A percentile compares a stretch with the other conserved stretches of the same genome.
phyloP scores from a whole-genome alignment of 371 early-diverging fungal species.

The Syncephalastrum racemosum region DNA sequence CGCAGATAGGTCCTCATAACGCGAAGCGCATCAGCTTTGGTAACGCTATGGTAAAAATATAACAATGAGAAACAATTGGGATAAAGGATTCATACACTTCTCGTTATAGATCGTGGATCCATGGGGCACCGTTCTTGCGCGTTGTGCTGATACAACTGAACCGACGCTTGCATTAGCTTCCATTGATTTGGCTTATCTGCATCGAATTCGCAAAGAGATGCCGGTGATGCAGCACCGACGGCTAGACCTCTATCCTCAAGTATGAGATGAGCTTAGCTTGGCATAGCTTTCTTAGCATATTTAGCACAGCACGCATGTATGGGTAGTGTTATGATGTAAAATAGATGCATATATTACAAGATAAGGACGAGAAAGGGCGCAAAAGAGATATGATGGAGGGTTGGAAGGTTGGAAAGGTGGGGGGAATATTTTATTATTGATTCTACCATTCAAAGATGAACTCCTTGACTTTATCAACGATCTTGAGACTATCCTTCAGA shows the following conservation, averaged over 20 bases:
- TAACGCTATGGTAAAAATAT: constrained; percentile 67
- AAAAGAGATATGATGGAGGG: too few relatives aligned
- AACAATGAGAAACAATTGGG: background rate
- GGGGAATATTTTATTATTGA: too few relatives aligned
- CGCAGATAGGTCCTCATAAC: constrained; percentile 80
- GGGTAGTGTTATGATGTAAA: too few relatives aligned
- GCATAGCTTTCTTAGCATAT: too few relatives aligned
- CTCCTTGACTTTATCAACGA: constrained; percentile 10
- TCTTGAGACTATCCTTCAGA: constrained; percentile 1
- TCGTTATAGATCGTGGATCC: constrained; percentile 45
- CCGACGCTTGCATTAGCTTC: constrained; percentile 62
- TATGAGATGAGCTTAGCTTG: too few relatives aligned
- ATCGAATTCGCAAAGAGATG: constrained; percentile 68
- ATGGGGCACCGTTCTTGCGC: constrained; percentile 62
- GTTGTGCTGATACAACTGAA: constrained; percentile 47
- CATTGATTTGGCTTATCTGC: constrained; percentile 62
- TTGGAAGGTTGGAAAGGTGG: too few relatives aligned
- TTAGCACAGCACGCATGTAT: too few relatives aligned
- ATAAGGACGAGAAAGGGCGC: too few relatives aligned
- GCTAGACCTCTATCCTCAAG: constrained; percentile 57
- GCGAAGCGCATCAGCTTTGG: constrained; percentile 75
- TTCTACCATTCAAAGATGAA: constrained; percentile 13
- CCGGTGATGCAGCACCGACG: constrained; percentile 74
- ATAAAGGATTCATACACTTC: background rate
- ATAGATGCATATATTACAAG: too few relatives aligned